Evolutionary conservation across 192 early-diverging fungal species (phyloP), one percentile per base, ranked within the genome.

Genomic region (Linnemannia schmuckeri): DNA sequence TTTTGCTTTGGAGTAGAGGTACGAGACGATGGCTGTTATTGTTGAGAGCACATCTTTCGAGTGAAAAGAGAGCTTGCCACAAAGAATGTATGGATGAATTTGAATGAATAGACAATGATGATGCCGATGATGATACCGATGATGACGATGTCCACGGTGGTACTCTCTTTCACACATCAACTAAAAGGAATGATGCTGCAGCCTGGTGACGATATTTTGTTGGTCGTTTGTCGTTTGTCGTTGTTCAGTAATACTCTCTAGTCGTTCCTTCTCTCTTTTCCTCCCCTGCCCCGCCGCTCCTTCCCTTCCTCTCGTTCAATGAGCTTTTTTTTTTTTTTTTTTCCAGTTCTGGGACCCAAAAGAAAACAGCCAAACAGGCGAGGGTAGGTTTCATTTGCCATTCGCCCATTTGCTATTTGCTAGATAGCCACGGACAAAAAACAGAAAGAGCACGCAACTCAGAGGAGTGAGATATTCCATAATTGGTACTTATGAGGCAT

Each of bases 401-500:
- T 57, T 57, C 55, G 55, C 55, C 55, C 55, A 57, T 57, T 57
- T 57, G 55, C 55, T 57, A 57, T n/a, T 57, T 27, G n/a, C 55
- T 57, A 55, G 52, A 55, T 55, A 57, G 55, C 55, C 55, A 57
- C 55, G 55, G 55, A 57, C 55, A 57, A 57, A 57, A 24, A 24
- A 57, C 8, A 24, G 15, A 54, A 5, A 55, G 55, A 24, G 22
- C 55, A 27, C 22, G 22, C 24, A 57, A 27, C 55, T 27, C 55
- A 57, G 8, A 57, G 6, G 27, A 57, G 4, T 6, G 8, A 57
- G 55, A 57, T 57, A 57, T 57, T 57, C 55, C 55, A 57, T 57
- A 57, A 57, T 57, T 27, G 55, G 55, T 57, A 57, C 55, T 57
- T 57, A 7, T 27, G 55, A 24, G 55, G 55, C 55, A 57, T 57